phyloP scores from a whole-genome alignment of 139 green algal species.

The Chlorella sp. region DNA sequence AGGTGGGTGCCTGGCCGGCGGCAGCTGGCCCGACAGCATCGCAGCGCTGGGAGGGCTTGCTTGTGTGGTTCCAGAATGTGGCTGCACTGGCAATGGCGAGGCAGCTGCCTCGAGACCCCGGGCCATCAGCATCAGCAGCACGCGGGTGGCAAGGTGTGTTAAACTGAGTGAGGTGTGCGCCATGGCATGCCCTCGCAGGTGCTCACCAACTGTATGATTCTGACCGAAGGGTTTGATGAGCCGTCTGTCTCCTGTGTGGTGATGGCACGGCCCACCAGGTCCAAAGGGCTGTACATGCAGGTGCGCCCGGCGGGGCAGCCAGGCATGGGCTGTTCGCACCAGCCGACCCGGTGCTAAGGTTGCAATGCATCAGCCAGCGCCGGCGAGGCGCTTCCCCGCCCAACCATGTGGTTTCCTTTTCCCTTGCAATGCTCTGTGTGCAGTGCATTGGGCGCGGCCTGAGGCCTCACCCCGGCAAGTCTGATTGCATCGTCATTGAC shows the following conservation, averaged over 20 bases:
- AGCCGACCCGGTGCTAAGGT: too few relatives aligned
- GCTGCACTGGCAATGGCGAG: too few relatives aligned
- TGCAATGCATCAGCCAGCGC: too few relatives aligned
- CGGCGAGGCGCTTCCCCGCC: too few relatives aligned
- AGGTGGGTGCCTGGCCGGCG: background rate
- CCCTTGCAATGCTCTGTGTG: background rate
- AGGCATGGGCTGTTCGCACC: background rate
- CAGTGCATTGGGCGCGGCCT: conserved; percentile 49
- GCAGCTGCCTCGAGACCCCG: too few relatives aligned
- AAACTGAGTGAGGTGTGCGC: too few relatives aligned
- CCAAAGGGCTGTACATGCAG: conserved; percentile 39
- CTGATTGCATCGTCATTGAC: conserved; percentile 37
- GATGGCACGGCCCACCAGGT: conserved; percentile 41
- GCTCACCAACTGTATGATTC: conserved; percentile 30
- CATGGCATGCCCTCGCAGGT: conserved; percentile 12
- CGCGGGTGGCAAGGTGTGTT: too few relatives aligned
- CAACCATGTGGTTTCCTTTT: too few relatives aligned
- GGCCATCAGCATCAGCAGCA: too few relatives aligned
- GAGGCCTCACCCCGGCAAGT: conserved; percentile 18
- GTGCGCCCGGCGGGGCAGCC: background rate
- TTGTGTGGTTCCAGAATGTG: too few relatives aligned
- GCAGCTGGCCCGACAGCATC: too few relatives aligned
- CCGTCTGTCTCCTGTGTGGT: conserved; percentile 16
- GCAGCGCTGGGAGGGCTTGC: too few relatives aligned
- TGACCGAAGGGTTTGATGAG: conserved; percentile 41